Conservation (phyloP, 1,284 basidiomycete species). For the Peniophora sp. region DNA sequence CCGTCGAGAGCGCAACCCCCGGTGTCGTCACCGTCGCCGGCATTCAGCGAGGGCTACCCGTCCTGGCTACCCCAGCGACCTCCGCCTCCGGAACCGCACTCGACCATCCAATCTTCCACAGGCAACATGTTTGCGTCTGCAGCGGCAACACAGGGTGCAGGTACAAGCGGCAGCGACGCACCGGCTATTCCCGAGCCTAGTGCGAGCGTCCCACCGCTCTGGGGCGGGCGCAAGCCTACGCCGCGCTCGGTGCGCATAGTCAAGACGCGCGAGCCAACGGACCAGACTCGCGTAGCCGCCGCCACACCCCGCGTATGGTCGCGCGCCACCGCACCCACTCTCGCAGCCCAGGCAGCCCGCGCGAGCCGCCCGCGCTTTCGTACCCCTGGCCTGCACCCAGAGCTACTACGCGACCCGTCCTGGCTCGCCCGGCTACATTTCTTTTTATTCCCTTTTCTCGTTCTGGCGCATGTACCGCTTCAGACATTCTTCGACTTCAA, state of each 20-base stretch:
- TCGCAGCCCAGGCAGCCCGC: conserved; percentile 30
- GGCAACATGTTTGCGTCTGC: conserved; percentile 22
- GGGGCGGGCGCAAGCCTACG: conserved; percentile 63
- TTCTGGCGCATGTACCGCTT: conserved; percentile 61
- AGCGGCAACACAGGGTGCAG: conserved; percentile 17
- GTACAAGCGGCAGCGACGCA: conserved; percentile 5
- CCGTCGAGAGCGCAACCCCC: no score
- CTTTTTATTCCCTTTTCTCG: conserved; percentile 56
- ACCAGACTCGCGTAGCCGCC: conserved; percentile 38
- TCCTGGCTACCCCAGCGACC: conserved; percentile 77
- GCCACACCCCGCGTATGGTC: conserved; percentile 44
- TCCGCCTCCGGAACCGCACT: conserved; percentile 62
- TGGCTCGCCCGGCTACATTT: conserved; percentile 50
- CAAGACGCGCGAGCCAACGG: conserved; percentile 51
- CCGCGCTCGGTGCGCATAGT: conserved; percentile 74
- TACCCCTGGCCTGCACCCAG: conserved; percentile 52
- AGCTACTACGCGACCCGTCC: conserved; percentile 56
- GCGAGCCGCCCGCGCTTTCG: conserved; percentile 53
- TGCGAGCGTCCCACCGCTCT: conserved; percentile 20
- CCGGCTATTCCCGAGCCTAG: conserved; percentile 21
- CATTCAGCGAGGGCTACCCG: conserved; percentile 60
- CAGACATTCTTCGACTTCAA: conserved; percentile 82
- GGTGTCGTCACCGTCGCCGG: conserved; percentile 16
- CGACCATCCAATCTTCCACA: conserved; percentile 54
- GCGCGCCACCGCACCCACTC: conserved; percentile 46